These are phyloP conservation scores for Lachancea mirantina DNA, from an alignment of 805 yeast genomes.

Conservation along the genomic window DNA sequence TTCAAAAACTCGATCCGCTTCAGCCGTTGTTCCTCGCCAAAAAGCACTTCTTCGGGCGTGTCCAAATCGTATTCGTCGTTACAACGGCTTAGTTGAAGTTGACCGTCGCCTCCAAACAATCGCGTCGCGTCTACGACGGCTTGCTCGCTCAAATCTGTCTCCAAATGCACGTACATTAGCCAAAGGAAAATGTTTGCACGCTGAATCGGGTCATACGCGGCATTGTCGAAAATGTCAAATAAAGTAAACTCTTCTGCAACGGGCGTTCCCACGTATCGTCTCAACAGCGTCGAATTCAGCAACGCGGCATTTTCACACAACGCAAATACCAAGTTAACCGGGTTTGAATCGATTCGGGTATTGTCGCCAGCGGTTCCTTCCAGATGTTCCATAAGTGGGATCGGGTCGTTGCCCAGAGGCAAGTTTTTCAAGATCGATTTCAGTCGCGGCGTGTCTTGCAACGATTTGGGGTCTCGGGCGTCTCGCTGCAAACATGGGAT, in stretches of 20 bases:
- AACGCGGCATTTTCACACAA: conserved; percentile 58
- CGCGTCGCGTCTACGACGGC: conserved; percentile 32
- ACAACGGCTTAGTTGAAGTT: conserved; percentile 13
- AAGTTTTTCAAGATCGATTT: conserved; percentile 70
- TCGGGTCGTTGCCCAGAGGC: conserved; percentile 25
- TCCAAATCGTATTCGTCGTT: conserved; percentile 22
- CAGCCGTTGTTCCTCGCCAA: conserved; percentile 21
- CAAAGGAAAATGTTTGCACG: conserved; percentile 74
- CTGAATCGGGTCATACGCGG: conserved; percentile 51
- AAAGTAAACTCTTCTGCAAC: conserved; percentile 36
- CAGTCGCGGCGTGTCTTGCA: conserved; percentile 91
- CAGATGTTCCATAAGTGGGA: conserved; percentile 60
- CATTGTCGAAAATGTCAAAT: conserved; percentile 66
- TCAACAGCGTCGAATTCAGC: conserved; percentile 34
- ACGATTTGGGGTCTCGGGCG: conserved; percentile 51
- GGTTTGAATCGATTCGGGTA: conserved; percentile 45
- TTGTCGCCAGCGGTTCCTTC: conserved; percentile 39
- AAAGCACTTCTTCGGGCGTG: conserved; percentile 22
- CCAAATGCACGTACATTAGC: conserved; percentile 75
- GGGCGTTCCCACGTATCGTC: conserved; percentile 13
- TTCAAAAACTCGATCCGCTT: conserved; percentile 24
- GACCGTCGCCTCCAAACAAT: conserved; percentile 14
- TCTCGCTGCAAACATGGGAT: conserved; percentile 75
- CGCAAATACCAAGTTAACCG: conserved; percentile 69
- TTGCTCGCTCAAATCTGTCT: conserved; percentile 54